Base-by-base conservation (phyloP, 2,329 filamentous ascomycete species). In the Emmonsia crescens region DNA sequence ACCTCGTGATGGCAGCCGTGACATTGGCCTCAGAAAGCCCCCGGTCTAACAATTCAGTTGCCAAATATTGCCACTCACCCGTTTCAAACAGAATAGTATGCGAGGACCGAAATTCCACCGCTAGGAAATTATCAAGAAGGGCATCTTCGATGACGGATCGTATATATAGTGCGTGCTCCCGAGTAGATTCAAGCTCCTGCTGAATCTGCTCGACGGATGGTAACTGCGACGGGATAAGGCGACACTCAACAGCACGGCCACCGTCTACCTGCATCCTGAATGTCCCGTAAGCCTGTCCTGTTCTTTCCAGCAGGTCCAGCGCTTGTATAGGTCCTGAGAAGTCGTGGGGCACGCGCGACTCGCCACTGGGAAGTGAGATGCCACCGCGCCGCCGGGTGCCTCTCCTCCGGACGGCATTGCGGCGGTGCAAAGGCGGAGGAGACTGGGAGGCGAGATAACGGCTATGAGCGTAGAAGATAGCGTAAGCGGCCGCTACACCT, bases 101-200 rank as follows among this genome's bases (percentile, higher is more conserved):
- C 0, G 68, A 66, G 1, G 75, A 67, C 3, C 72, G 74, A 38
- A 76, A 75, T 56, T 77, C 75, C 42, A 76, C 64, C 0, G 74
- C 73, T 38, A 78, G 67, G 55, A 77, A 78, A 2, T 74, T 75
- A 61, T 77, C 75, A 44, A 78, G 62, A 62, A 78, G 77, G 0
- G 73, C 73, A 58, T 77, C 73, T 62, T 78, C 76, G 72, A 77
- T 76, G 71, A 76, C 75, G 61, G 74, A 71, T 60, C 74, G 74
- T 72, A 76, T 76, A 60, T 73, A 69, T 61, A 73, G 71, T 24
- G 75, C 75, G 64, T 76, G 72, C 36, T 71, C 73, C 51, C 67
- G 64, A 1, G 71, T 69, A 19, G 76, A 70, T 12, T 73, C 74
- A 16, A 77, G 71, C 62, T 74, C 70, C 62, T 74, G 72, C 72